Base-by-base conservation (phyloP, 2,329 filamentous ascomycete species). In the Apiospora pterosperma region DNA sequence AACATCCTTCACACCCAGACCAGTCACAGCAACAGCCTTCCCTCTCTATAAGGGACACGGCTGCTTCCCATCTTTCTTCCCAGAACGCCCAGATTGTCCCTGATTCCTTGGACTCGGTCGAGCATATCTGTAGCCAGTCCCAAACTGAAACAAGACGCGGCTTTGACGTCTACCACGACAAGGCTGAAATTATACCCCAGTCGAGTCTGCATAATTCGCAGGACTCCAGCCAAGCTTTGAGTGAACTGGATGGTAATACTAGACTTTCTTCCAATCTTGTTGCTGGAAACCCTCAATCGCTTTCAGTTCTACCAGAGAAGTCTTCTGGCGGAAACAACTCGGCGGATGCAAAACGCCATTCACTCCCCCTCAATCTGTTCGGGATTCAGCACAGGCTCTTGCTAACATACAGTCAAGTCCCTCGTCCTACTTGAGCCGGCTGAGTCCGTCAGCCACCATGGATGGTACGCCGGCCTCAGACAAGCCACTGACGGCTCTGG, bases 31-130 rank as follows among this genome's bases (percentile, higher is more conserved):
- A 55, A 16, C 48, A 7, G 16, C 28, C 28, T 2, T 55, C 28
- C 10, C 34, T 36, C 23, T 38, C 61, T 38, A 52, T 25, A n/a
- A n/a, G 48, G 34, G 28, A 34, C 48, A 34, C 48, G 14, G 19
- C 14, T 5, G 48, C 28, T 10, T 55, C 48, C 48, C n/a, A 4
- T 38, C 65, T 61, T 39, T 68, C 63, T n/a, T 74, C 68, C 2
- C 74, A 75, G 59, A 69, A 70, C 39, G 74, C 73, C n/a, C 73
- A 75, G 58, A 66, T 75, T 23, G 69, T 75, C 4, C 62, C 64
- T 21, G 69, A 55, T 34, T 55, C 48, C 48, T 19, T 55, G 2
- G 34, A 55, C 48, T 55, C 48, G 16, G 16, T 28, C 68, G 65
- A 62, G 25, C 64, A 67, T 25, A 62, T 67, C 34, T 64, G 60